phyloP scores from a whole-genome alignment of 2,329 filamentous ascomycete species.

The Raffaelea ambrosiae region DNA sequence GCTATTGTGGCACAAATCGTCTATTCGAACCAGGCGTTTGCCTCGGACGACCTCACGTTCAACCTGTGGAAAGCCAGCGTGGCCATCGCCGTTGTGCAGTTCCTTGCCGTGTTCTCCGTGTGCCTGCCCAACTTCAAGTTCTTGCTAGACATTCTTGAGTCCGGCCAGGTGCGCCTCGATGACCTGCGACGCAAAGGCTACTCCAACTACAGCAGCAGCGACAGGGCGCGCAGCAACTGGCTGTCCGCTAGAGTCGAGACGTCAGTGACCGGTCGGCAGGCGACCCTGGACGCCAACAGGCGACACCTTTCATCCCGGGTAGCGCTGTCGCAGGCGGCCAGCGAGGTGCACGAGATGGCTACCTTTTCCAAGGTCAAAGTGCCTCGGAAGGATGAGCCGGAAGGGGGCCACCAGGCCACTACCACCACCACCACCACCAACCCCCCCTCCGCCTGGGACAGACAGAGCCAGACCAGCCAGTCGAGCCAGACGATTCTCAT shows the following conservation, averaged over 20 bases:
- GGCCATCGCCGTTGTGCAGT: slow-evolving; percentile 1
- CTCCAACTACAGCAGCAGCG: neutral
- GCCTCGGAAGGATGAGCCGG: neutral
- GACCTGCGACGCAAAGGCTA: slow-evolving; percentile 2
- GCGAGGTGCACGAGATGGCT: slow-evolving; percentile 1
- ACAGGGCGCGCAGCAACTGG: neutral
- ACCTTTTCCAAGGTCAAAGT: neutral
- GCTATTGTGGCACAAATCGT: neutral
- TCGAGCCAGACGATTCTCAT: slow-evolving; percentile 5
- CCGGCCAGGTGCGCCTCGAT: slow-evolving; percentile 3
- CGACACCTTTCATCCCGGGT: neutral
- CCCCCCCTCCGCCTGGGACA: no score
- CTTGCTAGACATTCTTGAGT: slow-evolving; percentile 3
- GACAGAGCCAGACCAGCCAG: neutral
- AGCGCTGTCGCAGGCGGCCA: neutral
- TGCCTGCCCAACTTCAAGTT: slow-evolving; percentile 7
- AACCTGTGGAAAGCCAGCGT: slow-evolving; percentile 1
- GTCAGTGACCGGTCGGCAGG: neutral
- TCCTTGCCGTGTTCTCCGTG: neutral
- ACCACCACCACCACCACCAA: no score
- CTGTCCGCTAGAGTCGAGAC: neutral
- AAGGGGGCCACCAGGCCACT: neutral
- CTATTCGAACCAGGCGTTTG: neutral
- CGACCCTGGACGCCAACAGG: neutral
- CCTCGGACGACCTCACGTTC: neutral